Conservation (phyloP, 768 basidiomycete species). For the Mycena sanguinolenta region DNA sequence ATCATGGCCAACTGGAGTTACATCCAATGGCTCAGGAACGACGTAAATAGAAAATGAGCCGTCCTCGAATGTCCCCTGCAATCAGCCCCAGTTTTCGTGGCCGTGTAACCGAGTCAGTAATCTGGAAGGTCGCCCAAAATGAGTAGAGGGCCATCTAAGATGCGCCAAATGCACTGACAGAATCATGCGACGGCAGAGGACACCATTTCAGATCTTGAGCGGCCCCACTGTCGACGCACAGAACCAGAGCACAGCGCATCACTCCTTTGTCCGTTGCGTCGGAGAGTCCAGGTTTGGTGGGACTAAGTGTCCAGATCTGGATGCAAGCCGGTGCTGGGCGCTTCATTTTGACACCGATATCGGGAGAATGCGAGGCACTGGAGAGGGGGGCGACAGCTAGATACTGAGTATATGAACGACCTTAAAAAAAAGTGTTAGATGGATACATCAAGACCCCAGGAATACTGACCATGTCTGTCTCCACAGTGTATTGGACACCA, state of each 20-base stretch:
- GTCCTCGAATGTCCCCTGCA: conserved; percentile 88
- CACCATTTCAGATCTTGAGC: conserved; percentile 93
- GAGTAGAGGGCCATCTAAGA: not conserved
- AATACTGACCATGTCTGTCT: conserved; percentile 64
- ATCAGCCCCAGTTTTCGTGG: conserved; percentile 84
- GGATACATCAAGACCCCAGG: not conserved
- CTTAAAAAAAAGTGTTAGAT: conserved; percentile 48
- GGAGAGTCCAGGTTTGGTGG: conserved; percentile 32
- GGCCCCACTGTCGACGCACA: conserved; percentile 87
- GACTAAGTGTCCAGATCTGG: conserved; percentile 84
- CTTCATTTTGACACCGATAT: conserved; percentile 70
- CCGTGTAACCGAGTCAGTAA: conserved; percentile 29
- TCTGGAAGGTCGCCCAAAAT: conserved; percentile 16
- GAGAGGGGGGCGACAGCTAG: conserved; percentile 87
- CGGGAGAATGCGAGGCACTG: conserved; percentile 71
- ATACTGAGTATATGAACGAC: conserved; percentile 75
- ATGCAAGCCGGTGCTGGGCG: conserved; percentile 76
- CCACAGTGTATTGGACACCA: conserved; percentile 89
- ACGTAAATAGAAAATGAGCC: conserved; percentile 85
- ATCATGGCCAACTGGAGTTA: conserved; percentile 49
- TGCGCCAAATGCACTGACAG: conserved; percentile 42
- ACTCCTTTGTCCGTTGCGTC: conserved; percentile 52
- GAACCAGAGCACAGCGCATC: conserved; percentile 85
- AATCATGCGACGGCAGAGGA: conserved; percentile 86
- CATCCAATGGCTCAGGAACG: conserved; percentile 82